phyloP scores from a whole-genome alignment of 371 early-diverging fungal species.

The Rhizopus arrhizus region DNA sequence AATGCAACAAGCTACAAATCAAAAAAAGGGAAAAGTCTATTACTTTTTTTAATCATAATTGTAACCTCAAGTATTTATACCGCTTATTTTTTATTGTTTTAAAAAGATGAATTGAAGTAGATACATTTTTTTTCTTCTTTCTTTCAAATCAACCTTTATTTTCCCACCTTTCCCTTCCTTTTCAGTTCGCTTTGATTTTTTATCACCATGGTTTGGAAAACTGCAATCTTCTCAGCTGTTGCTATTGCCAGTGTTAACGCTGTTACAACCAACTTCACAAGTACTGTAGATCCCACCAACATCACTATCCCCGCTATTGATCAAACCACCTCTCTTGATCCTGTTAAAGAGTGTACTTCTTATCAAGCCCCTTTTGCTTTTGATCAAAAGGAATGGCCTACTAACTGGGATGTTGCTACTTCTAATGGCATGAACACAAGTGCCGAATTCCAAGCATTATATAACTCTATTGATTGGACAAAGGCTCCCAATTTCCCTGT shows the following conservation, averaged over 20 bases:
- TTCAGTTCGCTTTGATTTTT: background rate
- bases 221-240: conserved; percentile 17
- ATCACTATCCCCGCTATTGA: conserved; percentile 38
- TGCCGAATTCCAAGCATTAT: conserved; percentile 37
- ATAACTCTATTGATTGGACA: conserved; percentile 45
- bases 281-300: conserved; percentile 33
- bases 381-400: conserved; percentile 37
- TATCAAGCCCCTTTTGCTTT: conserved; percentile 28
- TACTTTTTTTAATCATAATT: too few relatives aligned
- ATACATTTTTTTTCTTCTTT: background rate
- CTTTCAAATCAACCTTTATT: background rate
- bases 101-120: too few relatives aligned
- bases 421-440: conserved; percentile 45
- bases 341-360: conserved; percentile 30
- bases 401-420: conserved; percentile 41
- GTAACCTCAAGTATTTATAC: too few relatives aligned
- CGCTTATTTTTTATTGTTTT: too few relatives aligned
- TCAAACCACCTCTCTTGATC: conserved; percentile 39
- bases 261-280: conserved; percentile 31
- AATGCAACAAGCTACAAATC: too few relatives aligned
- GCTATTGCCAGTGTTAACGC: conserved; percentile 22
- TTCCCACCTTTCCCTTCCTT: background rate
- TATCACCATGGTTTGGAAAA: conserved; percentile 27
- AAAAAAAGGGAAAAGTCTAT: too few relatives aligned
- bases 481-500: conserved; percentile 39